Evolutionary conservation across 768 basidiomycete genomes (phyloP).

Genomic region (Leucocoprinus birnbaumii): DNA sequence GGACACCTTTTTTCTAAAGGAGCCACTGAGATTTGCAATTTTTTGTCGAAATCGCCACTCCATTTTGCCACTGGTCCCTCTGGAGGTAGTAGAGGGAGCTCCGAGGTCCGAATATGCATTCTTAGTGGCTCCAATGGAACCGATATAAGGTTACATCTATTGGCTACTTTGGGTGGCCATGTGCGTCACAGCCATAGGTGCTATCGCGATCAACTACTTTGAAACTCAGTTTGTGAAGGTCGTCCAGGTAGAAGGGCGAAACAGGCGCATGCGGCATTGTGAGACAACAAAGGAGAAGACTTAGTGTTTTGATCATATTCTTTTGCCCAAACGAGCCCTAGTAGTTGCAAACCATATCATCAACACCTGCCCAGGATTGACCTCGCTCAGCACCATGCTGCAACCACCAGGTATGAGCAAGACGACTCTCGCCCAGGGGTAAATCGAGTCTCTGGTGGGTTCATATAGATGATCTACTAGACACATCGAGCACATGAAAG

Average conservation of each 20-base stretch:
- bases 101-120: too few species aligned
- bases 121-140: too few species aligned
- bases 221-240: neutral
- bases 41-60: too few species aligned
- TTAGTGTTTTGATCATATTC: neutral
- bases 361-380: neutral
- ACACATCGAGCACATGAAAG: neutral
- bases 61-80: too few species aligned
- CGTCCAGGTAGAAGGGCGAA: neutral
- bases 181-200: neutral
- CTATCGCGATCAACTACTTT: neutral
- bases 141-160: too few species aligned
- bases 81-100: too few species aligned
- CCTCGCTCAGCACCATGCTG: conserved; percentile 1
- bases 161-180: neutral
- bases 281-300: conserved; percentile 9
- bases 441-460: neutral
- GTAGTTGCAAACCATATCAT: neutral
- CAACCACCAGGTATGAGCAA: conserved; percentile 1
- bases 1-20: neutral
- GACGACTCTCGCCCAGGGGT: neutral
- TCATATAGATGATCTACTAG: neutral
- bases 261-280: neutral
- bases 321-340: neutral
- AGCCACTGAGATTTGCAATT: neutral